Evolutionary conservation across 2,329 filamentous ascomycete genomes (phyloP).

Genomic region (Ophiosphaerella herpotricha): DNA sequence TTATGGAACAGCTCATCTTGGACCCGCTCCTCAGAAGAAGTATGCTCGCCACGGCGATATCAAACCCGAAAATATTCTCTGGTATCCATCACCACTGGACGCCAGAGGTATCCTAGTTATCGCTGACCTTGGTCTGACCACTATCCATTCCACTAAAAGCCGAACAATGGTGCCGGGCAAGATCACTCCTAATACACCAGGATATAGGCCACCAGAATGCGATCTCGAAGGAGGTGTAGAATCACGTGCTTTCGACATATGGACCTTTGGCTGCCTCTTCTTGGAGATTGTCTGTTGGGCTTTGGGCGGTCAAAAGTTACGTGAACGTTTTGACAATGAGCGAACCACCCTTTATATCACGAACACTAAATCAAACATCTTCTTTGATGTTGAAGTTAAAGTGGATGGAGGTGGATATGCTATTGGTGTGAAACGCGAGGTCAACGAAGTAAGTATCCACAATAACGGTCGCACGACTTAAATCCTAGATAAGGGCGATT

Average conservation of each 20-base stretch:
- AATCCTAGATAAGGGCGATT: neutral
- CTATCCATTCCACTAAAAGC: conserved; percentile 5
- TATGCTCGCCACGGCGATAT: conserved; percentile 36
- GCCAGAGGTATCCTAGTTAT: conserved; percentile 7
- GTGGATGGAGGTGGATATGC: neutral
- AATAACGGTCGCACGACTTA: neutral
- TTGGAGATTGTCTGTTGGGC: conserved; percentile 22
- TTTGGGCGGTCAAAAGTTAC: conserved; percentile 4
- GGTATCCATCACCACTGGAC: conserved; percentile 17
- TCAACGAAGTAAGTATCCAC: too few species aligned
- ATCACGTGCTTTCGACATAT: conserved; percentile 20
- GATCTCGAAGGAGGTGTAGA: conserved; percentile 16
- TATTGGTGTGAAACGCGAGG: neutral
- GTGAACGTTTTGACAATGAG: neutral
- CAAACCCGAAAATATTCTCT: conserved; percentile 46
- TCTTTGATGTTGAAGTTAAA: conserved; percentile 13
- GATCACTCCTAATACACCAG: neutral
- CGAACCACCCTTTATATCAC: conserved; percentile 5
- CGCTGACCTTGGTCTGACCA: conserved; percentile 13
- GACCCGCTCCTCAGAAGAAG: neutral
- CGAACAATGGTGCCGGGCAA: conserved; percentile 3
- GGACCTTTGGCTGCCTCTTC: conserved; percentile 23
- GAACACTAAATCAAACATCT: conserved; percentile 9
- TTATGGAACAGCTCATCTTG: neutral
- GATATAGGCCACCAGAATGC: conserved; percentile 19